phyloP scores from a whole-genome alignment of 164 flowering plant genomes.

The Euptelea pleiosperma region DNA sequence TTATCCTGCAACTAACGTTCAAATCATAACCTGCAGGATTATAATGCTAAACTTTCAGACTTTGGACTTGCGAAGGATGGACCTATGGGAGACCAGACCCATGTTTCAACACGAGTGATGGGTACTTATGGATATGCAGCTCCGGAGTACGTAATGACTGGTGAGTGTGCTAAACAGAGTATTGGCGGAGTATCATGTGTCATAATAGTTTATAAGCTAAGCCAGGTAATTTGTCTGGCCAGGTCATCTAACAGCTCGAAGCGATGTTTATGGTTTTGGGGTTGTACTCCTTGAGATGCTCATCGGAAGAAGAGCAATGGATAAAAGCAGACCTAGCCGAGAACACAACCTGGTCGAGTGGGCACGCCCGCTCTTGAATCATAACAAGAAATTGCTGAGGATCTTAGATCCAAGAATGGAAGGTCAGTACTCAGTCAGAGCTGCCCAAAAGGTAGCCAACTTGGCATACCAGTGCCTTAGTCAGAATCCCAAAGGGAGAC shows the following conservation, averaged over 20 bases:
- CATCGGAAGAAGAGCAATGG: constrained; percentile 82
- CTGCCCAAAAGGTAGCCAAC: constrained; percentile 65
- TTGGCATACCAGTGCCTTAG: constrained; percentile 91
- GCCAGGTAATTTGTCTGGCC: constrained; percentile 6
- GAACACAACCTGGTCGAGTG: constrained; percentile 94
- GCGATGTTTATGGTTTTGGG: constrained; percentile 95
- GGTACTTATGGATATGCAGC: constrained; percentile 99
- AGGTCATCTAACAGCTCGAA: constrained; percentile 91
- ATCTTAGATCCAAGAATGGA: constrained; percentile 90
- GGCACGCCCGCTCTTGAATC: constrained; percentile 83
- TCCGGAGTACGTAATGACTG: constrained; percentile 94
- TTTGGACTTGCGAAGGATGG: constrained; percentile 97
- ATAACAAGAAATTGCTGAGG: constrained; percentile 58
- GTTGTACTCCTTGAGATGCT: constrained; percentile 96
- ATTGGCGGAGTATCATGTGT: not conserved
- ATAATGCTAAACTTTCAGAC: constrained; percentile 87
- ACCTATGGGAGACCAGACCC: constrained; percentile 96
- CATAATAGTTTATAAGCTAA: constrained; percentile 5
- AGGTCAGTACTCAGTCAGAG: constrained; percentile 64
- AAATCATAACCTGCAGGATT: constrained; percentile 50
- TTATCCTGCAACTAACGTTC: constrained; percentile 9
- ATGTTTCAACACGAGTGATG: constrained; percentile 94
- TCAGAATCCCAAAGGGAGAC: constrained; percentile 91
- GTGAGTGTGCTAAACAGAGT: constrained; percentile 35
- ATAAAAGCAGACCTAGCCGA: constrained; percentile 81